A percentile compares a stretch with the other conserved stretches of the same genome.
These are phyloP conservation scores for Piedraia hortae DNA, from an alignment of 2,329 filamentous ascomycete genomes.

Conservation along the genomic window DNA sequence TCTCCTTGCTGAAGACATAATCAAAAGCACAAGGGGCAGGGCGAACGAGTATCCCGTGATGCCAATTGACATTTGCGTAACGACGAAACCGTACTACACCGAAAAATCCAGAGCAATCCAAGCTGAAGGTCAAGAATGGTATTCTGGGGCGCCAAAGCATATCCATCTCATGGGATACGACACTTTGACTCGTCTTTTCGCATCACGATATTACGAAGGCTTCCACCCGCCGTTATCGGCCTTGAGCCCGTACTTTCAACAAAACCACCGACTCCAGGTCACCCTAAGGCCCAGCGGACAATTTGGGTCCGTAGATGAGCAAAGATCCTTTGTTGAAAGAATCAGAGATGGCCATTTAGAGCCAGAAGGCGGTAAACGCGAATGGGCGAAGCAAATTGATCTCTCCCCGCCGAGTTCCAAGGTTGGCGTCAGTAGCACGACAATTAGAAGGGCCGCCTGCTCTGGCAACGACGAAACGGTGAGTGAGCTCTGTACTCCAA, in stretches of 20 bases:
- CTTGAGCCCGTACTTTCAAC: slow-evolving; percentile 34
- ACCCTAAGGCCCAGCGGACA: slow-evolving; percentile 32
- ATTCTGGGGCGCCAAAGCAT: slow-evolving; percentile 19
- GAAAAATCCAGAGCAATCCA: slow-evolving; percentile 38
- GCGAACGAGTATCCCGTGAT: slow-evolving; percentile 5
- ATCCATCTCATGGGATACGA: slow-evolving; percentile 51
- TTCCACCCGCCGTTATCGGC: slow-evolving; percentile 22
- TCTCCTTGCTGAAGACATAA: slow-evolving; percentile 31
- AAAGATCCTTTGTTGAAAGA: slow-evolving; percentile 25
- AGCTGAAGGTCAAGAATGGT: slow-evolving; percentile 11
- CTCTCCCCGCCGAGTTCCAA: slow-evolving; percentile 26
- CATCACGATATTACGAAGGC: slow-evolving; percentile 44
- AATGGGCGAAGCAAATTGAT: slow-evolving; percentile 34
- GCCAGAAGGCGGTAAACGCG: slow-evolving; percentile 24
- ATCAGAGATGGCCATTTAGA: slow-evolving; percentile 22
- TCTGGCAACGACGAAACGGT: slow-evolving; percentile 22
- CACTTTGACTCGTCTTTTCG: slow-evolving; percentile 45
- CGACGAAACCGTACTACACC: slow-evolving; percentile 44
- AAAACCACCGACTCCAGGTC: slow-evolving; percentile 31
- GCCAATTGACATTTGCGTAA: slow-evolving; percentile 37
- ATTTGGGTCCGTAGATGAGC: slow-evolving; percentile 29
- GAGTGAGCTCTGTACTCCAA: slow-evolving; percentile 25
- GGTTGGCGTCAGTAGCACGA: slow-evolving; percentile 29
- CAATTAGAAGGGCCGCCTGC: slow-evolving; percentile 30
- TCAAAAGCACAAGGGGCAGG: slow-evolving; percentile 4